Evolutionary conservation across 371 early-diverging fungal species (phyloP), one percentile per base, ranked within the genome.

Genomic region (Furculomyces boomerangus): DNA sequence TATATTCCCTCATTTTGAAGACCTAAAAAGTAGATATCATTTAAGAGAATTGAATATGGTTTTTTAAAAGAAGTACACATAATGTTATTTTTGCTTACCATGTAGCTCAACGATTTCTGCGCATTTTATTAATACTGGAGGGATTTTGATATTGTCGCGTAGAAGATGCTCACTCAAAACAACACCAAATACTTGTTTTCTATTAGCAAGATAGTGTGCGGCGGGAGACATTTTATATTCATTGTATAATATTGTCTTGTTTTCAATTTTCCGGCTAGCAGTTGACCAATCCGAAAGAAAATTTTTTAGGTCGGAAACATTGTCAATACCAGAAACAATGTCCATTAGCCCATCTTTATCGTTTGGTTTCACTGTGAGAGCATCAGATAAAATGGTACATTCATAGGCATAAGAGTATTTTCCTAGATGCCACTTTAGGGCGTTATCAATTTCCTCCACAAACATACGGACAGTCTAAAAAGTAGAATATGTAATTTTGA

Each of bases 1-100:
- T 93, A 93, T 1, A 93, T 65, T 1, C 94, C 93, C 29, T 75
- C 77, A 3, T 68, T 69, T 20, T 75, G 65, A 52, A 85, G 56
- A 1, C 84, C 78, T 22, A 40, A 2, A n/a, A 50, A 30, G 22
- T 27, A 1, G 10, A 55, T 40, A n/a, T n/a, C n/a, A n/a, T 55
- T 28, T 55, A 43, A 55, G 54, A 25, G 52, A 18, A 28, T 47
- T 55, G 28, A 40, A 13, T 13, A 50, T 8, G 25, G 20, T 53
- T 39, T 53, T 53, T 47, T 22, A 40, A 71, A 32, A 8, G 63
- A 56, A n/a, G n/a, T n/a, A n/a, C n/a, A n/a, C n/a, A n/a, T n/a
- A n/a, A n/a, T n/a, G 1, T 43, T 16, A 43, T n/a, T 50, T 66
- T 30, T 31, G 20, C 39, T 59, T 25, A 58, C 79, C 40, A 63